Evolutionary conservation across 345 rosid genomes (phyloP).

Genomic region (Eucalyptus marginata): DNA sequence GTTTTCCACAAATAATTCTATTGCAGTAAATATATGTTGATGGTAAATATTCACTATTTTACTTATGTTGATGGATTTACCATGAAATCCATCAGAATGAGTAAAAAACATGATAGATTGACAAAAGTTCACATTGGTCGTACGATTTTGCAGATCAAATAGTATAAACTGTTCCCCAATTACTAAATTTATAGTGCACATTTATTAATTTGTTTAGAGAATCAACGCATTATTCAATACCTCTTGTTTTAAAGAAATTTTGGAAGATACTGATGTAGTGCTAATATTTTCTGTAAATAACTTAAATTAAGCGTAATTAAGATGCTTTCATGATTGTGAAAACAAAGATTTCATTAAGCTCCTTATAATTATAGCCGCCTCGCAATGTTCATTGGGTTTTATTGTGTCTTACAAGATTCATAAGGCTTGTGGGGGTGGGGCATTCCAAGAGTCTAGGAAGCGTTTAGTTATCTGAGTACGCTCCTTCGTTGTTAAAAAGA

Average conservation of each 20-base stretch:
- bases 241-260: background rate
- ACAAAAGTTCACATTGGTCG: background rate
- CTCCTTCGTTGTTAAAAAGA: background rate
- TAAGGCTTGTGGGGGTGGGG: background rate
- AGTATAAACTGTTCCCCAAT: background rate
- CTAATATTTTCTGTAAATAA: background rate
- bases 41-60: background rate
- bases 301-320: background rate
- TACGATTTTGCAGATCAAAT: background rate
- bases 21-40: rapidly evolving
- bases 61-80: background rate
- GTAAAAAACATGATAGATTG: too few relatives aligned
- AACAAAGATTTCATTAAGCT: background rate
- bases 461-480: background rate
- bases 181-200: background rate
- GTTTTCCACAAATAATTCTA: background rate
- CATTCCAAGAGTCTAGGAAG: background rate
- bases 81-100: background rate
- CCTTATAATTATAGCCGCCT: background rate
- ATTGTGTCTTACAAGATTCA: background rate
- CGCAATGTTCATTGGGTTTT: background rate
- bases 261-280: background rate
- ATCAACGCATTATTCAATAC: background rate
- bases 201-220: background rate
- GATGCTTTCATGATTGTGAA: background rate